Evolutionary conservation across 2,329 filamentous ascomycete species (phyloP), one percentile per base, ranked within the genome.

Genomic region (Davidsoniella eucalypti): DNA sequence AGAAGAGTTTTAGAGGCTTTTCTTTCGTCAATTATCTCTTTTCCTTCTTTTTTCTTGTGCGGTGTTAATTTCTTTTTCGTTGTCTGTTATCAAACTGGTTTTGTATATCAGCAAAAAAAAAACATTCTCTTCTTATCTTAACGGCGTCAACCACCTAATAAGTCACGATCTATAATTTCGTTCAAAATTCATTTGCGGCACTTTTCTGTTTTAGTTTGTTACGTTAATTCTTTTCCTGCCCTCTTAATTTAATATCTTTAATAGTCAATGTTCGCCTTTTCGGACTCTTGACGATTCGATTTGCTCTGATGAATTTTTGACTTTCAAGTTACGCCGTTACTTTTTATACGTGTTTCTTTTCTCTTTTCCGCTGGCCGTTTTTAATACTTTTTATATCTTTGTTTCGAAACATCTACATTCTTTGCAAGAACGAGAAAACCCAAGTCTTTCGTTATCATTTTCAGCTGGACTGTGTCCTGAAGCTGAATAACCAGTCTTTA

Each of bases 131-230:
- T 26, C 41, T 43, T 25, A 43, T 25, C 12, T 26, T n/a, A n/a
- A 60, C 61, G 65, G 68, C 64, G 66, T 69, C 67, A 66, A 68
- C 54, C 66, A 64, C 66, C 61, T 64, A 62, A 58, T 60, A 56
- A 44, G 33, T 48, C 52, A 17, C 38, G 18, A 44, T 44, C n/a
- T 41, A 9, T 44, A 16, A 23, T 25, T 25, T 26, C 18, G 25
- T 12, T 9, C 10, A 33, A 2, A 9, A 33, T 33, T 33, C 26
- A 8, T 33, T 33, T 12, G 26, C 10, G 26, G 26, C 26, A 5
- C 26, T 8, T 33, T 10, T 33, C 26, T 33, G 6, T 33, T 9
- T 12, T 33, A 33, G 18, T 21, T 18, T 17, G 16, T 17, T 44
- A 23, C n/a, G 9, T 47, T 16, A 17, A 47, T 47, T 36, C 17